Evolutionary conservation across 768 basidiomycete species (phyloP).

Genomic region (Phaeotremella skinneri): DNA sequence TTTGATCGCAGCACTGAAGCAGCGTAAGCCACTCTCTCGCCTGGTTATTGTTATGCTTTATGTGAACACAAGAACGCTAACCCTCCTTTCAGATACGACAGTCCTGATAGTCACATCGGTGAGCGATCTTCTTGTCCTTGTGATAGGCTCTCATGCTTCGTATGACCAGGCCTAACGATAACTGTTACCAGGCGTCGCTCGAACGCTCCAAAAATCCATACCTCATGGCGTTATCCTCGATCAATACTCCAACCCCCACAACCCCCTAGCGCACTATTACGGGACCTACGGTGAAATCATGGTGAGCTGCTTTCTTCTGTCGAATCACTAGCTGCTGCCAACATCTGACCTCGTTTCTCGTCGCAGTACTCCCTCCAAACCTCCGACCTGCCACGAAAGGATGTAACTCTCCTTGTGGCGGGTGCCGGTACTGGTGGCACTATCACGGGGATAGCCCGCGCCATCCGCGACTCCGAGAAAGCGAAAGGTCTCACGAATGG

Average conservation of each 20-base stretch:
- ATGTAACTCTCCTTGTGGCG: constrained; percentile 68
- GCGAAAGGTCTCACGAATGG: constrained; percentile 40
- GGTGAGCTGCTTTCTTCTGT: constrained; percentile 24
- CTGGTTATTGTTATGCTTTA: background rate
- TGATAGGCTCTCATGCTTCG: too few species aligned
- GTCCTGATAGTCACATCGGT: constrained; percentile 90
- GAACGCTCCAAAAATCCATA: constrained; percentile 70
- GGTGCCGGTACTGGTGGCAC: constrained; percentile 96
- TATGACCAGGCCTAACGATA: too few species aligned
- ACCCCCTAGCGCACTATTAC: constrained; percentile 85
- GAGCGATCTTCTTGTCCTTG: constrained; percentile 48
- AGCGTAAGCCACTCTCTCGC: constrained; percentile 21
- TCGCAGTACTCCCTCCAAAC: constrained; percentile 57
- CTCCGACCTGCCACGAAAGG: constrained; percentile 54
- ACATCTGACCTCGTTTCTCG: constrained; percentile 27
- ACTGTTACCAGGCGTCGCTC: constrained; percentile 84
- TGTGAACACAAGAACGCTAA: constrained; percentile 11
- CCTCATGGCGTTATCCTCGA: constrained; percentile 85
- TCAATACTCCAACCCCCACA: constrained; percentile 70
- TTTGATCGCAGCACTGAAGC: constrained; percentile 37
- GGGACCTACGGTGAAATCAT: constrained; percentile 92
- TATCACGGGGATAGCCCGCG: constrained; percentile 63
- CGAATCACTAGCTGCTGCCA: background rate
- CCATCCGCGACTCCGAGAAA: constrained; percentile 26
- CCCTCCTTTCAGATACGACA: constrained; percentile 60